Evolutionary conservation across 805 yeast species (phyloP).

Genomic region (Saturnispora gosingensis): DNA sequence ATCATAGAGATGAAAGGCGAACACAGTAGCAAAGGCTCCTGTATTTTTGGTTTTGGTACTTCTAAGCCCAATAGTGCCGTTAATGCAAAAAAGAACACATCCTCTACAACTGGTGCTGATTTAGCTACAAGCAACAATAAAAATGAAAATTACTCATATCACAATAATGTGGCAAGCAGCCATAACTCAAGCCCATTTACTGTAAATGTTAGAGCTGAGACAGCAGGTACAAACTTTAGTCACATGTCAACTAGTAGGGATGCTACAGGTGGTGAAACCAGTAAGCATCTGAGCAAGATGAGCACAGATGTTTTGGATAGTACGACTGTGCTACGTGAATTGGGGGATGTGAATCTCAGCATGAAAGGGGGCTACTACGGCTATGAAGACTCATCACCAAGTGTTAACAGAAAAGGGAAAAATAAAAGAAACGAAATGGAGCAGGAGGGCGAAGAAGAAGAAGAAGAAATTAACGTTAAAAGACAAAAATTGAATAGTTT

Average conservation of each 20-base stretch:
- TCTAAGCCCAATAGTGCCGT: not conserved
- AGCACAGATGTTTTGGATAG: not conserved
- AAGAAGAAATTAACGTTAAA: not conserved
- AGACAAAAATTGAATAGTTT: not conserved
- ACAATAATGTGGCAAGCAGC: not conserved
- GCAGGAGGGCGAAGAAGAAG: not conserved
- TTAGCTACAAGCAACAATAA: not conserved
- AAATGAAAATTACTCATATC: not conserved
- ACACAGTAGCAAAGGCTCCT: not conserved
- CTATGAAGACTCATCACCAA: conserved; percentile 1
- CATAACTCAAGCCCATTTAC: conserved; percentile 3
- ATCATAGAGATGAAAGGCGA: not conserved
- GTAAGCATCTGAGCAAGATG: not conserved
- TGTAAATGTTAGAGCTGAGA: conserved; percentile 4
- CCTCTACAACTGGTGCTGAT: not conserved
- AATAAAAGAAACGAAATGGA: not conserved
- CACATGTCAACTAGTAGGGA: conserved; percentile 1
- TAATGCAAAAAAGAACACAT: not conserved
- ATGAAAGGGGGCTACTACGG: not conserved
- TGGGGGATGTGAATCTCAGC: conserved; percentile 2
- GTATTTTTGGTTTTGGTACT: not conserved
- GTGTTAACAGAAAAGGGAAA: not conserved
- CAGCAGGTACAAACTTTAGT: conserved; percentile 4
- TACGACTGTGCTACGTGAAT: not conserved
- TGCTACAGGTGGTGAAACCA: conserved; percentile 4